Conservation (phyloP, 2,329 filamentous ascomycete genomes). For the Cordyceps militaris region DNA sequence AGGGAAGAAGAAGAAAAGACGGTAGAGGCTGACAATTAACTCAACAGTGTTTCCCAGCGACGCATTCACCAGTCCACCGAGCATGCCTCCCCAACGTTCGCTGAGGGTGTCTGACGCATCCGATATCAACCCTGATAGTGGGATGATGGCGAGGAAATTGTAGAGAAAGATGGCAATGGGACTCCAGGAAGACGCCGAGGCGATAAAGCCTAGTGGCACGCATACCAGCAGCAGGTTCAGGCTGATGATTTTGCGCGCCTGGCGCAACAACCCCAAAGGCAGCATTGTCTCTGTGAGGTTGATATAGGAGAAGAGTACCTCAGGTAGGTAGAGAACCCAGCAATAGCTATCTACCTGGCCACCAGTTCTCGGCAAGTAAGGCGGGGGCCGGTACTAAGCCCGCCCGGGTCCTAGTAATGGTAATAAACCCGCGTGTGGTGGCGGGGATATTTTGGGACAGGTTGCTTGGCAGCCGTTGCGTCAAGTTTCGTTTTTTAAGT, state of each 20-base stretch:
- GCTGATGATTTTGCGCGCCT: background rate
- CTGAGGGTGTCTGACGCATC: conserved; percentile 15
- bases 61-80: conserved; percentile 16
- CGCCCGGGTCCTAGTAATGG: background rate
- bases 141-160: conserved; percentile 16
- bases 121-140: conserved; percentile 14
- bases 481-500: no score
- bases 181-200: conserved; percentile 8
- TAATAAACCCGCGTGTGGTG: background rate
- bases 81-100: conserved; percentile 13
- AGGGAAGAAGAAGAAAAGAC: background rate
- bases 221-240: conserved; percentile 11
- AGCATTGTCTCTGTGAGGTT: background rate
- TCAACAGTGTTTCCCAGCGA: conserved; percentile 17
- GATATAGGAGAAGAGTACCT: background rate
- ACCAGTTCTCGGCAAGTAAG: background rate
- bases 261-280: background rate
- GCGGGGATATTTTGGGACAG: background rate
- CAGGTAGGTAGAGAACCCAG: background rate
- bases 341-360: background rate
- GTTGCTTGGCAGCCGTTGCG: no score
- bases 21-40: conserved; percentile 12
- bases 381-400: background rate
- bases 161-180: conserved; percentile 8
- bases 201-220: conserved; percentile 14